Conservation (phyloP, 768 basidiomycete species). For the Psilocybe azurescens region DNA sequence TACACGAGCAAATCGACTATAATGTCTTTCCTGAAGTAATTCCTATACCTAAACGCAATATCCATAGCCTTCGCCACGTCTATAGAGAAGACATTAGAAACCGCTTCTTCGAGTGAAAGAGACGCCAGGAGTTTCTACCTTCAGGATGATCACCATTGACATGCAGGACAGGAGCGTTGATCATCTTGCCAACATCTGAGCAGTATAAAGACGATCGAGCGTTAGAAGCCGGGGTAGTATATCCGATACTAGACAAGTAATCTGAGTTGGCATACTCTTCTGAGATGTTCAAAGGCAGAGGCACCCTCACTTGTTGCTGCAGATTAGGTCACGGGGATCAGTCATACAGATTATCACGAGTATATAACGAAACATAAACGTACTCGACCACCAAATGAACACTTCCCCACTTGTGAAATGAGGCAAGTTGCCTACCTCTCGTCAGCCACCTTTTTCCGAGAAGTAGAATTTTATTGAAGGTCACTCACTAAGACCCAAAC, state of each 20-base stretch:
- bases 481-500: constrained; percentile 76
- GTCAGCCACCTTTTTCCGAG: not conserved
- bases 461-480: not conserved
- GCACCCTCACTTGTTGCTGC: constrained; percentile 62
- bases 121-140: constrained; percentile 44
- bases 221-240: constrained; percentile 86
- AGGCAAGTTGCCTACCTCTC: constrained; percentile 72
- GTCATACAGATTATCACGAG: not conserved
- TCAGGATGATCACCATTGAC: constrained; percentile 93
- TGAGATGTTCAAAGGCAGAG: not conserved
- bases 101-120: not conserved
- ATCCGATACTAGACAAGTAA: constrained; percentile 71
- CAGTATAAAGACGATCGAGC: constrained; percentile 89
- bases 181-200: constrained; percentile 89
- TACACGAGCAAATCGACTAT: constrained; percentile 91
- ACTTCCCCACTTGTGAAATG: constrained; percentile 93
- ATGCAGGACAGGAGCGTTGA: constrained; percentile 86
- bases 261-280: not conserved
- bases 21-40: constrained; percentile 83
- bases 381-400: constrained; percentile 92
- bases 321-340: not conserved
- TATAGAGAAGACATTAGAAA: constrained; percentile 25
- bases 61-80: constrained; percentile 88
- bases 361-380: constrained; percentile 11
- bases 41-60: constrained; percentile 86